Base-by-base conservation (phyloP, 768 basidiomycete species). In the Boletus tomentosulus region DNA sequence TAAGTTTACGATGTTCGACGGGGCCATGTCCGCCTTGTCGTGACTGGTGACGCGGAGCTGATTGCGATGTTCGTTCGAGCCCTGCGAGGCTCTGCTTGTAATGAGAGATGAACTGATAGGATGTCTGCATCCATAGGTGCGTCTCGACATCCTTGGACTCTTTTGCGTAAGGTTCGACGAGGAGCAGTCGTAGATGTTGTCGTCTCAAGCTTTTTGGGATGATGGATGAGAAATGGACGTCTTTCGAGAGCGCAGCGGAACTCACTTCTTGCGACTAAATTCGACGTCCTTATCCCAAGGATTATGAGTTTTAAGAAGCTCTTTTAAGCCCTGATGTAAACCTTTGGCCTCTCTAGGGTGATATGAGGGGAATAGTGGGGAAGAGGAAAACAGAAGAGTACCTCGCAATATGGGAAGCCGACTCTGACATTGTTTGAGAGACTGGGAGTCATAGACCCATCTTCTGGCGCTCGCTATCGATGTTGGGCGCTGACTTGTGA, bases 71-170 rank as follows among this genome's bases (percentile, higher is more conserved):
- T 38, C 77, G 81, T 72, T 93, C 90, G 50, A 92, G 78, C 0
- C 75, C 68, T 39, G 82, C 71, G 62, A 95, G 81, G 45, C 78
- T 82, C 57, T 86, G 80, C 68, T 94, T 93, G 77, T 92, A 95
- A 24, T 80, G 76, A 15, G 86, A 74, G 58, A 96, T 96, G 72
- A 92, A 83, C 37, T 82, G 78, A 71, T 96, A 89, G 35, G 90
- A 89, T 0, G 93, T 95, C 66, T 92, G 87, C 83, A 93, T 90
- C 92, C 93, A 96, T 9, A 96, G 79, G 58, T 88, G 85, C 30
- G 80, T 88, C 66, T 93, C 89, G 39, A 82, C 83, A 72, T 91
- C 87, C 65, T 85, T 84, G 46, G 86, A 84, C 69, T 91, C 88
- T 46, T 77, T 80, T 41, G 86, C 78, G 62, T 79, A 82, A 2